Conservation (phyloP, 257 asterid species). For the Anisodus acutangulus region DNA sequence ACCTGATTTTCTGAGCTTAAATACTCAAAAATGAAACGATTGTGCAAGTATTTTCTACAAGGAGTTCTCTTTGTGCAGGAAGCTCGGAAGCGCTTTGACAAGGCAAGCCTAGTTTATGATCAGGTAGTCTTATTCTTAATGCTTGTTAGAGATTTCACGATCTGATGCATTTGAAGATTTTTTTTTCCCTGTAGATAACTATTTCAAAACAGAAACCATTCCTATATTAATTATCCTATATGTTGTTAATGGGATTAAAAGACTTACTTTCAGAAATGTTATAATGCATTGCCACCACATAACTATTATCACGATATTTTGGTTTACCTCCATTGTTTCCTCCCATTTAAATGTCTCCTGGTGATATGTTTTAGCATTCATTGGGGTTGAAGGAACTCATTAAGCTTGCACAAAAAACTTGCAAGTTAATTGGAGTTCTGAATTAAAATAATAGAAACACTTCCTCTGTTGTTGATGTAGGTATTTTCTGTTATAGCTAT, state of each 20-base stretch:
- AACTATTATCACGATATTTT: not conserved
- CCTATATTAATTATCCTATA: slow-evolving; percentile 16
- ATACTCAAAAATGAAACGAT: slow-evolving; percentile 14
- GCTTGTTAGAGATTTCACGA: slow-evolving; percentile 22
- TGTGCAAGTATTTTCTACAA: slow-evolving; percentile 36
- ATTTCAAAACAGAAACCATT: not conserved
- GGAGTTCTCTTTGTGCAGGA: slow-evolving; percentile 67
- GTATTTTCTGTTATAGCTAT: not conserved
- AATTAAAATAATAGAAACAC: not conserved
- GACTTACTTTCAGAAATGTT: not conserved
- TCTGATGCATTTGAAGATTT: slow-evolving; percentile 8
- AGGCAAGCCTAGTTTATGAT: slow-evolving; percentile 95
- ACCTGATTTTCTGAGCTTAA: slow-evolving; percentile 5
- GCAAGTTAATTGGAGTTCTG: not conserved
- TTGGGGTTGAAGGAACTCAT: slow-evolving; percentile 24
- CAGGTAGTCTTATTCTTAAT: slow-evolving; percentile 63
- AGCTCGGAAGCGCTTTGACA: slow-evolving; percentile 95
- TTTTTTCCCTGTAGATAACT: not conserved
- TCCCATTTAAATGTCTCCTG: slow-evolving; percentile 2
- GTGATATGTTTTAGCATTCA: slow-evolving; percentile 12
- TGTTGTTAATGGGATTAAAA: not conserved
- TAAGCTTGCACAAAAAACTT: slow-evolving; percentile 2
- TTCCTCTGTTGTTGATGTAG: not conserved
- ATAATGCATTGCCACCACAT: slow-evolving; percentile 2
- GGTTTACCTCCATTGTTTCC: not conserved